Evolutionary conservation across 139 green algal genomes (phyloP).

Genomic region (Chlorella sp.): DNA sequence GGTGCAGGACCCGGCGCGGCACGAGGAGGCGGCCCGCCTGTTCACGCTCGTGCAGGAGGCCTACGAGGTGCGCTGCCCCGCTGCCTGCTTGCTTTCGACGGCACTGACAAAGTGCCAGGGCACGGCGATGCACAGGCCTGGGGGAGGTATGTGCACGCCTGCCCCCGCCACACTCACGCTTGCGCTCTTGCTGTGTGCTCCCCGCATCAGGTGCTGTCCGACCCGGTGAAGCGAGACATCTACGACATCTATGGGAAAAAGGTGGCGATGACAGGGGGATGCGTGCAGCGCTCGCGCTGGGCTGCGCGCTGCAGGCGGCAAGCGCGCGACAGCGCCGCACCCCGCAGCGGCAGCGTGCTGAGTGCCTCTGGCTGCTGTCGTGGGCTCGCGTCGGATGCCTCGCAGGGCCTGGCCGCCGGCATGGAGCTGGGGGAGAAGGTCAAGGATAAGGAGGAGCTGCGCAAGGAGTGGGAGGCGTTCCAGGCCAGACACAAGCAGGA

Average conservation of each 20-base stretch:
- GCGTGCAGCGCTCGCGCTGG: too few species aligned
- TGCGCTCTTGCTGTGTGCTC: too few species aligned
- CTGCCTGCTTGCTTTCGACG: neutral
- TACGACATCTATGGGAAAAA: conserved; percentile 65
- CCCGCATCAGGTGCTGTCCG: conserved; percentile 47
- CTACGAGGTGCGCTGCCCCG: conserved; percentile 44
- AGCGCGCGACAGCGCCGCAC: too few species aligned
- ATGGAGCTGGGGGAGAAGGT: conserved; percentile 35
- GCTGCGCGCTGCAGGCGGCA: too few species aligned
- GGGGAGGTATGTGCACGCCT: too few species aligned
- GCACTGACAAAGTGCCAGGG: too few species aligned
- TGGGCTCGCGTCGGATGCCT: neutral
- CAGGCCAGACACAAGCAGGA: conserved; percentile 26
- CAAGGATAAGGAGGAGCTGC: conserved; percentile 47
- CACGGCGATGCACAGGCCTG: too few species aligned
- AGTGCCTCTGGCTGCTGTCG: neutral
- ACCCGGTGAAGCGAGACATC: conserved; percentile 46
- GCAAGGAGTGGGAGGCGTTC: conserved; percentile 45
- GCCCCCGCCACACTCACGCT: too few species aligned
- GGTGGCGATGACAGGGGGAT: too few species aligned
- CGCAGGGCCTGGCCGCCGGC: conserved; percentile 32
- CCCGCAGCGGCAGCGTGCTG: too few species aligned
- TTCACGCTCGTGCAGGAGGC: conserved; percentile 56
- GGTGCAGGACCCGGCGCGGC: conserved; percentile 19
- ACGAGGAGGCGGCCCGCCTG: conserved; percentile 27